A percentile compares a stretch with the other conserved stretches of the same genome.
Evolutionary conservation across 192 early-diverging fungal genomes (phyloP).

Genomic region (Chytriomyces confervae): DNA sequence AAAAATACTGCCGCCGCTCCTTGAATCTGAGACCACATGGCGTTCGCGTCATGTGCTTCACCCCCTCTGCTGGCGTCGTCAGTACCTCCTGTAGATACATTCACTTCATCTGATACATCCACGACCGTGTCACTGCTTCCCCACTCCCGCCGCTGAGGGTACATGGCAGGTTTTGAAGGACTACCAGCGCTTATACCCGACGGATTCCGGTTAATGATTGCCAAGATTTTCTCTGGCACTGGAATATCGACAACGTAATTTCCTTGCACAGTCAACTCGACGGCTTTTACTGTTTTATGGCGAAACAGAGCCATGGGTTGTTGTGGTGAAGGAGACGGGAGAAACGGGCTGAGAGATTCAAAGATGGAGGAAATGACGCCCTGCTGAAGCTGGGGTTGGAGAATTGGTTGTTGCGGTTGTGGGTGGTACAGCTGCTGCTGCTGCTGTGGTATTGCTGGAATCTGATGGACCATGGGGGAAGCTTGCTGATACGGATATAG

Average conservation of each 20-base stretch:
- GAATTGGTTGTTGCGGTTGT: neutral
- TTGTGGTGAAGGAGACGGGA: neutral
- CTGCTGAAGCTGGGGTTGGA: neutral
- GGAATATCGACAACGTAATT: constrained; percentile 58
- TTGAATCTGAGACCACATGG: neutral
- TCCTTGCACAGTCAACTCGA: constrained; percentile 45
- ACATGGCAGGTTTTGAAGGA: neutral
- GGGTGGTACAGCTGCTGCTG: neutral
- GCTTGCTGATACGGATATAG: neutral
- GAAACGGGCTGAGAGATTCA: constrained; percentile 8
- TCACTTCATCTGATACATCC: neutral
- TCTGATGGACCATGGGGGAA: neutral
- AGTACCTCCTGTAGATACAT: neutral
- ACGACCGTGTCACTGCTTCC: constrained; percentile 27
- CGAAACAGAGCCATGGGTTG: constrained; percentile 23
- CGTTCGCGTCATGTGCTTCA: neutral
- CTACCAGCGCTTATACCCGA: neutral
- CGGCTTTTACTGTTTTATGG: constrained; percentile 53
- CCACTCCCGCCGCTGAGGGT: neutral
- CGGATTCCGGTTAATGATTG: neutral
- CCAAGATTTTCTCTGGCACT: constrained; percentile 50
- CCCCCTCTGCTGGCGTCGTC: neutral
- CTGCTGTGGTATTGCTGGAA: neutral
- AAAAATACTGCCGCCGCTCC: constrained; percentile 19
- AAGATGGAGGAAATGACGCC: neutral